phyloP scores from a whole-genome alignment of 306 rosid species.

The Adenanthera pavonina region DNA sequence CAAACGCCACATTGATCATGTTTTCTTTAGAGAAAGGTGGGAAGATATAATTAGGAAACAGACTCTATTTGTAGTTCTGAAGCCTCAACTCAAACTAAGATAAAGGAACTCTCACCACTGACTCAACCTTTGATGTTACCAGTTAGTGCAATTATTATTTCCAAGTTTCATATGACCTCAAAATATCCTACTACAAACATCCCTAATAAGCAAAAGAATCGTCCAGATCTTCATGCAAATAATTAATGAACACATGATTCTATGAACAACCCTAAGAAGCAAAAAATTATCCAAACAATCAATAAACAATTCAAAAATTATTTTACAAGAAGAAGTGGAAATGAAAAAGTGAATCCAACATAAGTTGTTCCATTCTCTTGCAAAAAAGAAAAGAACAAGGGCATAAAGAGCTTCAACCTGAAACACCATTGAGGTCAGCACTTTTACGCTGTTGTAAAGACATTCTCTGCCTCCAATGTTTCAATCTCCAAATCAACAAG shows the following conservation, averaged over 20 bases:
- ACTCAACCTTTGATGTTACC: neutral
- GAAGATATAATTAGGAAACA: neutral
- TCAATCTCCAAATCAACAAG: slow-evolving; percentile 40
- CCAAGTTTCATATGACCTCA: neutral
- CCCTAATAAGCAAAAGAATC: neutral
- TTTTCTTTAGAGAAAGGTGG: neutral
- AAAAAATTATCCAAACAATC: slow-evolving; percentile 7
- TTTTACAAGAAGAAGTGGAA: neutral
- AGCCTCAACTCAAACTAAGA: neutral
- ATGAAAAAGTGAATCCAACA: slow-evolving; percentile 5
- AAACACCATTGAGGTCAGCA: slow-evolving; percentile 45
- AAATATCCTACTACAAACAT: neutral
- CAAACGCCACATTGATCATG: neutral
- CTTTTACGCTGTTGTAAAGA: slow-evolving; percentile 51
- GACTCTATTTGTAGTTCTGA: neutral
- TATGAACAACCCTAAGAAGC: neutral
- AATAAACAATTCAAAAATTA: neutral
- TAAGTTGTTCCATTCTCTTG: slow-evolving; percentile 6
- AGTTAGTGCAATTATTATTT: slow-evolving; percentile 19
- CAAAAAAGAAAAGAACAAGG: neutral
- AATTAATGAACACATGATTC: neutral
- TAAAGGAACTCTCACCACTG: neutral
- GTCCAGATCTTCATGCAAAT: neutral
- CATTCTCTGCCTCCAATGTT: slow-evolving; percentile 51
- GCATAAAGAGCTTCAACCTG: slow-evolving; percentile 50